Conservation (phyloP, 352 stramenopile genomes). For the Globisporangium paroecandrum region DNA sequence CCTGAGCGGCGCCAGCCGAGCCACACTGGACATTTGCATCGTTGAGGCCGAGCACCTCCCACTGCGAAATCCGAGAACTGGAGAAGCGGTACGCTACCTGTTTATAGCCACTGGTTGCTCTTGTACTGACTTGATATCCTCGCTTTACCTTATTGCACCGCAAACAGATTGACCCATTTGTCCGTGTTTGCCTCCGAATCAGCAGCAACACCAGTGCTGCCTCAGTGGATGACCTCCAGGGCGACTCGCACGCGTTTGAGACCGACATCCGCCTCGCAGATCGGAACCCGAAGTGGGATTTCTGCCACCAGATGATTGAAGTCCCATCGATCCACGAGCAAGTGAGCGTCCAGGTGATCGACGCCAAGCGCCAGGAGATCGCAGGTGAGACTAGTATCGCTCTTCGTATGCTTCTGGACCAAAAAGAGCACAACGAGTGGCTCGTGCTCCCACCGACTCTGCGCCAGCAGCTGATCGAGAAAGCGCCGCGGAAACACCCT, state of each 20-base stretch:
- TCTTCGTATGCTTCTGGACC: slow-evolving; percentile 52
- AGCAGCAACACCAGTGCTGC: not conserved
- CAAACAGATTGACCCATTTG: slow-evolving; percentile 52
- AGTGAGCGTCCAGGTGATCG: slow-evolving; percentile 49
- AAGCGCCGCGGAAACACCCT: slow-evolving; percentile 23
- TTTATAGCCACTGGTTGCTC: not conserved
- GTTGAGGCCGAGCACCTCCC: slow-evolving; percentile 48
- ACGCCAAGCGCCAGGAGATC: slow-evolving; percentile 41
- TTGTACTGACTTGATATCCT: not conserved
- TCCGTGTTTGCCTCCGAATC: slow-evolving; percentile 37
- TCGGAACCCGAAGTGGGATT: slow-evolving; percentile 43
- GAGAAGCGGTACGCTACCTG: slow-evolving; percentile 33
- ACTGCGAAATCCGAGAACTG: slow-evolving; percentile 38
- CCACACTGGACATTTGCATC: slow-evolving; percentile 36
- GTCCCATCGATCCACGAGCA: slow-evolving; percentile 42
- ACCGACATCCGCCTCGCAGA: slow-evolving; percentile 45
- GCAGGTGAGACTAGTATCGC: slow-evolving; percentile 43
- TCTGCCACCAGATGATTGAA: slow-evolving; percentile 23
- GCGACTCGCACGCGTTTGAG: slow-evolving; percentile 14
- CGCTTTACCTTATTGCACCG: not conserved
- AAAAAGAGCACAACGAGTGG: slow-evolving; percentile 62
- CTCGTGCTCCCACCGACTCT: slow-evolving; percentile 52
- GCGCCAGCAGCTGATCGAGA: slow-evolving; percentile 57
- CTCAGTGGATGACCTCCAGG: not conserved
- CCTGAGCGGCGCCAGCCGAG: slow-evolving; percentile 28